Evolutionary conservation across 768 basidiomycete genomes (phyloP), one percentile per base, ranked within the genome.

Genomic region (Paxillus rubicundulus): DNA sequence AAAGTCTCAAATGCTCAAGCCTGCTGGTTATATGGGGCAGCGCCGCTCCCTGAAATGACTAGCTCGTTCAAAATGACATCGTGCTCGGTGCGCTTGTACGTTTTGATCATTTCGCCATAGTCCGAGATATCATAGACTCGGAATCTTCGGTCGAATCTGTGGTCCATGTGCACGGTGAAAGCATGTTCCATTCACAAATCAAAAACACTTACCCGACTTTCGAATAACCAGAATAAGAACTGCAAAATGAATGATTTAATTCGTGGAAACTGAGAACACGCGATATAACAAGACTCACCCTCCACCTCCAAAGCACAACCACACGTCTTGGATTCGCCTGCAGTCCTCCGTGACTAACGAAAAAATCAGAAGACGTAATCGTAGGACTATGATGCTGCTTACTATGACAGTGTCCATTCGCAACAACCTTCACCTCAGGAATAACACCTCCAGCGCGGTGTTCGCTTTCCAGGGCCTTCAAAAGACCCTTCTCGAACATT

Each of bases 351-450:
- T 93, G 14, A 92, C 89, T 89, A 51, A 9, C 47, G 41, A 18
- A 7, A 45, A 24, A 9, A 49, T 70, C 42, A 66, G 61, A 43
- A 47, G 16, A 56, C 18, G 13, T 27, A 43, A 16, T 17, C 17
- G 3, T 5, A 16, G 0, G 6, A 7, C 16, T 20, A 32, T 33
- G 8, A 30, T 10, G 20, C 28, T 17, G 71, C 82, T 54, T 67
- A 89, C 89, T 67, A 70, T 98, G 96, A 63, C 82, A 87, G 64
- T 98, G 96, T 0, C 95, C 96, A 68, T 98, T 92, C 18, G 82
- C 87, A 14, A 96, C 77, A 2, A 89, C 89, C 69, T 96, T 96
- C 40, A 95, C 87, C 62, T 95, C 94, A 0, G 74, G 78, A 28
- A 75, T 69, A 45, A 66, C 70, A 9, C 74, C 72, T 1, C 71